Evolutionary conservation across 257 asterid species (phyloP).

Genomic region (Datura wrightii): DNA sequence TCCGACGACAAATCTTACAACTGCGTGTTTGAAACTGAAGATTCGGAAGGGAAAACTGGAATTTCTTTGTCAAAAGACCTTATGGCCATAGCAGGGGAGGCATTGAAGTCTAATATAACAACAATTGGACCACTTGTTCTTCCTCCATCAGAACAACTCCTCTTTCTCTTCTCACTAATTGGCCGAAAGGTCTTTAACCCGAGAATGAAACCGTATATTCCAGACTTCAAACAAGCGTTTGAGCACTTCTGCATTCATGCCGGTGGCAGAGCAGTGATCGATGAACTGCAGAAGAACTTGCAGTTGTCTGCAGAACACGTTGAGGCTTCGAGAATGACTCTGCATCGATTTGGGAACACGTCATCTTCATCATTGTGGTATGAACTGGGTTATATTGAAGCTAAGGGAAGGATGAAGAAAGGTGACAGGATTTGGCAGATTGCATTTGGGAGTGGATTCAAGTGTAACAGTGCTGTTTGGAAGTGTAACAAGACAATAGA

Average conservation of each 20-base stretch:
- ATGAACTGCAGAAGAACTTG: slow-evolving; percentile 44
- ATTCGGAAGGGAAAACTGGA: slow-evolving; percentile 42
- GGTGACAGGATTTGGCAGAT: slow-evolving; percentile 46
- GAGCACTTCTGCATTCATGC: slow-evolving; percentile 51
- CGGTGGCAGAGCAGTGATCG: slow-evolving; percentile 48
- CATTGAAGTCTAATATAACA: slow-evolving; percentile 45
- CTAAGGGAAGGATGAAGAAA: slow-evolving; percentile 46
- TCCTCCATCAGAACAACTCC: slow-evolving; percentile 41
- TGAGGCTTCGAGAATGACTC: slow-evolving; percentile 46
- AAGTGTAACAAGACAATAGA: slow-evolving; percentile 39
- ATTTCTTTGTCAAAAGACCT: slow-evolving; percentile 44
- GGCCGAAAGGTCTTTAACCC: slow-evolving; percentile 30
- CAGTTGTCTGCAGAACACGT: slow-evolving; percentile 38
- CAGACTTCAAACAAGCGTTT: slow-evolving; percentile 43
- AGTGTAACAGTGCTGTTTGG: slow-evolving; percentile 54
- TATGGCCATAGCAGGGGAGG: slow-evolving; percentile 45
- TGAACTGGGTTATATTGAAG: slow-evolving; percentile 43
- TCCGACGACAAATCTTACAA: slow-evolving; percentile 34
- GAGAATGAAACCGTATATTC: slow-evolving; percentile 36
- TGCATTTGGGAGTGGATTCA: slow-evolving; percentile 48
- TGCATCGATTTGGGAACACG: slow-evolving; percentile 46
- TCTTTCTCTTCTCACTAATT: slow-evolving; percentile 30
- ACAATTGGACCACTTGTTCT: slow-evolving; percentile 45
- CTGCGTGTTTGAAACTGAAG: slow-evolving; percentile 41
- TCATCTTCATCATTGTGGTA: slow-evolving; percentile 46